Percentiles rank a stretch among this genome's conserved stretches.
Conservation (phyloP, 768 basidiomycete genomes). For the Trametes elegans region DNA sequence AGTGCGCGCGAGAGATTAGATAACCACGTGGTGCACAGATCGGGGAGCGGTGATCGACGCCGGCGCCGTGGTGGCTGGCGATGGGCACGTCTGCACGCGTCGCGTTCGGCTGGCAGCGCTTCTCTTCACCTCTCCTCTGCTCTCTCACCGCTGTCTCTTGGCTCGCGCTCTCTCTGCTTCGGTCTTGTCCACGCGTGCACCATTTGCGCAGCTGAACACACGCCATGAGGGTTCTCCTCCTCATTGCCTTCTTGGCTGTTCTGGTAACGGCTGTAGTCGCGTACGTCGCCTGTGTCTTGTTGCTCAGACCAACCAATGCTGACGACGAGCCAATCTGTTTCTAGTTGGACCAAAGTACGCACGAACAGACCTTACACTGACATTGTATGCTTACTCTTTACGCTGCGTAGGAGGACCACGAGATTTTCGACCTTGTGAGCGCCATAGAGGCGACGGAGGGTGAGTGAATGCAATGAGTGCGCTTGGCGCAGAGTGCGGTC, state of each 20-base stretch:
- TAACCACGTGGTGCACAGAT: constrained; percentile 18
- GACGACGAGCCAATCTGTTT: background rate
- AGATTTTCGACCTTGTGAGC: constrained; percentile 92
- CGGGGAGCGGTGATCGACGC: constrained; percentile 8
- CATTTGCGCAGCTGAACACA: background rate
- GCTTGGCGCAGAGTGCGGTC: background rate
- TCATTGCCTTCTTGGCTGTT: constrained; percentile 49
- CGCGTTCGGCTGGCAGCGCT: constrained; percentile 1
- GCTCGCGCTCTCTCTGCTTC: background rate
- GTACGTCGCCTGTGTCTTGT: constrained; percentile 41
- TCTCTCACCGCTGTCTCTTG: background rate
- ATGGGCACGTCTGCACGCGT: background rate
- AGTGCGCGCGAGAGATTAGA: constrained; percentile 12
- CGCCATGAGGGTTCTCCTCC: constrained; percentile 50
- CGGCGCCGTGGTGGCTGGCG: background rate
- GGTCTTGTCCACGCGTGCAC: background rate
- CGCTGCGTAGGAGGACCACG: constrained; percentile 76
- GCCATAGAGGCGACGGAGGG: constrained; percentile 82
- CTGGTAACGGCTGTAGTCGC: constrained; percentile 54
- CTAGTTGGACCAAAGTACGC: constrained; percentile 71
- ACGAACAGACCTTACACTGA: background rate
- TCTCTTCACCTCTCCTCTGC: background rate
- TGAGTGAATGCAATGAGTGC: constrained; percentile 22
- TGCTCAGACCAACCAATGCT: background rate
- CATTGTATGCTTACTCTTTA: background rate